phyloP scores from a whole-genome alignment of 1,284 basidiomycete species.

The Puccinia coronata region DNA sequence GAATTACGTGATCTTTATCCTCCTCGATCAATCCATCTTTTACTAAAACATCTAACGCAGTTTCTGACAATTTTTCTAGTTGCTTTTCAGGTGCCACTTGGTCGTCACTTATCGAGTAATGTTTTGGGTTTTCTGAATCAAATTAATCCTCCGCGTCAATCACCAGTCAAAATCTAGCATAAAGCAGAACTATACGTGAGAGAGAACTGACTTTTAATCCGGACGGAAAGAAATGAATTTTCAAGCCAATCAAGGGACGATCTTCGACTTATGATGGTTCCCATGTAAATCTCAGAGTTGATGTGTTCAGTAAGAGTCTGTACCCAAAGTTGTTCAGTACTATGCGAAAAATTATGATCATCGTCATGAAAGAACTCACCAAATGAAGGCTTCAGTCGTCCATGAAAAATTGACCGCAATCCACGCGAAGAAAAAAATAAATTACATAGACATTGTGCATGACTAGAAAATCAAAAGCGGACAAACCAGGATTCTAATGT shows the following conservation, averaged over 20 bases:
- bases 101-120: constrained; percentile 34
- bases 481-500: constrained; percentile 48
- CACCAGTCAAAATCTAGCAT: background rate
- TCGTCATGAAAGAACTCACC: constrained; percentile 4
- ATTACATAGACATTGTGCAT: background rate
- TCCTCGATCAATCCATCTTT: constrained; percentile 45
- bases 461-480: background rate
- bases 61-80: constrained; percentile 11
- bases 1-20: constrained; percentile 19
- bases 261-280: constrained; percentile 54
- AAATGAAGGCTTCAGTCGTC: constrained; percentile 25
- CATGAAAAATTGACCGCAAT: background rate
- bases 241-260: constrained; percentile 44
- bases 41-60: constrained; percentile 30
- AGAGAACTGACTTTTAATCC: constrained; percentile 41
- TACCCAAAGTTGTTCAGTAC: background rate
- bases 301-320: constrained; percentile 79
- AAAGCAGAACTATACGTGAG: background rate
- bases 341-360: background rate
- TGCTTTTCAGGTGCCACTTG: constrained; percentile 32
- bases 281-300: constrained; percentile 85
- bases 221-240: constrained; percentile 48
- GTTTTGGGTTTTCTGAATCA: constrained; percentile 42
- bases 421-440: background rate
- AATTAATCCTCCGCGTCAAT: background rate